Conservation (phyloP, 2,329 filamentous ascomycete species). For the Cladophialophora chaetospira region DNA sequence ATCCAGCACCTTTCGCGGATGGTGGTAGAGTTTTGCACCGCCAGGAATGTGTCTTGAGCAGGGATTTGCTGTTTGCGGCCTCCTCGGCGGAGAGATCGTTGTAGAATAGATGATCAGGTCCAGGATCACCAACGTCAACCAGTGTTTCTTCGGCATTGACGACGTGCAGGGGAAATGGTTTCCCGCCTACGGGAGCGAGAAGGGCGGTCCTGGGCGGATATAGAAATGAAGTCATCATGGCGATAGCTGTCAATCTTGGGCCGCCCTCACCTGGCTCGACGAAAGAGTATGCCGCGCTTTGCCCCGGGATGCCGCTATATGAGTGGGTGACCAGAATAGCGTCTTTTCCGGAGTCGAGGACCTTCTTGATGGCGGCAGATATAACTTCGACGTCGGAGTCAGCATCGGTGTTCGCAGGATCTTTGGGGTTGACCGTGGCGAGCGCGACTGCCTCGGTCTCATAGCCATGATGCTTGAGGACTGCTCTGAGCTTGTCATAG, state of each 20-base stretch:
- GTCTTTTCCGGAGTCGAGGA: conserved; percentile 22
- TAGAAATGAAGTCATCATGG: conserved; percentile 12
- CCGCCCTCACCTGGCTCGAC: neutral
- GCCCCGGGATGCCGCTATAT: conserved; percentile 27
- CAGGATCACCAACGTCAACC: conserved; percentile 8
- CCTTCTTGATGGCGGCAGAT: conserved; percentile 14
- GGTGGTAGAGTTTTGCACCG: neutral
- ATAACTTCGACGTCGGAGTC: conserved; percentile 11
- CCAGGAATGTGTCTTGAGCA: conserved; percentile 16
- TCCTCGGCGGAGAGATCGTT: conserved; percentile 7
- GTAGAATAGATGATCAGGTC: conserved; percentile 13
- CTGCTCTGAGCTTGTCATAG: conserved; percentile 34
- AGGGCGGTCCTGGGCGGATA: conserved; percentile 10
- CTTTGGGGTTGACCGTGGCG: conserved; percentile 28
- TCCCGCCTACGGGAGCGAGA: neutral
- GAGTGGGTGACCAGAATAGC: conserved; percentile 26
- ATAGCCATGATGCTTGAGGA: conserved; percentile 37
- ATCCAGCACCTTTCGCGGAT: conserved; percentile 6
- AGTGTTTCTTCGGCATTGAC: neutral
- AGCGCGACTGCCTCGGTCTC: neutral
- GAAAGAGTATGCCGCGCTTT: conserved; percentile 20
- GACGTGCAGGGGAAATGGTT: neutral
- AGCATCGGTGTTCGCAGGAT: conserved; percentile 26
- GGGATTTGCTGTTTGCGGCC: neutral
- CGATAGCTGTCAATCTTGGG: neutral